These are phyloP conservation scores for Symbiotaphrina buchneri DNA, from an alignment of 495 filamentous ascomycete species.

Conservation along the genomic window DNA sequence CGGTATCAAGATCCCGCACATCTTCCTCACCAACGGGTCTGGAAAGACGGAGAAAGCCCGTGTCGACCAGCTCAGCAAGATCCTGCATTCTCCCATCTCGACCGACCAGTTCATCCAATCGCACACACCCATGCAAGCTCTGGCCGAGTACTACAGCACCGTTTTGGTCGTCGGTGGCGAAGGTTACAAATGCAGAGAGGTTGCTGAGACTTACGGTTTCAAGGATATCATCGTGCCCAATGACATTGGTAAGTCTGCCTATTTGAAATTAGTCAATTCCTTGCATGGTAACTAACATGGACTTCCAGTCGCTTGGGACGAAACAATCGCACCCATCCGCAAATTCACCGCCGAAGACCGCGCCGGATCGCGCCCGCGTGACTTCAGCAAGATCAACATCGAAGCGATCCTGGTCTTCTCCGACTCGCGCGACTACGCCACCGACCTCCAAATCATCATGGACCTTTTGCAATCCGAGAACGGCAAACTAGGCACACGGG, in stretches of 20 bases:
- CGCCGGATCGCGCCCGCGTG: constrained; percentile 31
- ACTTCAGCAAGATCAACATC: constrained; percentile 48
- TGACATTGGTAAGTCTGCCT: too few relatives aligned
- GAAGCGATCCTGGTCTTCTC: constrained; percentile 68
- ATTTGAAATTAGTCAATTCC: too few relatives aligned
- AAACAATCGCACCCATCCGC: constrained; percentile 36
- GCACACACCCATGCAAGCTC: constrained; percentile 44
- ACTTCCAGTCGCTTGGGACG: constrained; percentile 37
- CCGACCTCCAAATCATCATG: constrained; percentile 69
- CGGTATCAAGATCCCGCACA: constrained; percentile 48
- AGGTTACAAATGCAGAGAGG: constrained; percentile 40
- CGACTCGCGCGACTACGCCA: constrained; percentile 65
- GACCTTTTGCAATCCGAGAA: constrained; percentile 58
- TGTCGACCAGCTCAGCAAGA: constrained; percentile 31
- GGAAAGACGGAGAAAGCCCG: constrained; percentile 37
- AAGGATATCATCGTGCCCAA: constrained; percentile 41
- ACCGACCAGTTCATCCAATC: constrained; percentile 47
- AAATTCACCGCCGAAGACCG: constrained; percentile 33
- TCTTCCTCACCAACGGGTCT: constrained; percentile 45
- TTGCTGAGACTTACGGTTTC: constrained; percentile 42
- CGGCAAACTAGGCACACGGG: constrained; percentile 40
- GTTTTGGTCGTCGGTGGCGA: constrained; percentile 45
- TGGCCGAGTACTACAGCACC: constrained; percentile 40
- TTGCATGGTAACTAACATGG: too few relatives aligned
- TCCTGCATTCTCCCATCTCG: constrained; percentile 29